Evolutionary conservation across 2,329 filamentous ascomycete species (phyloP), one percentile per base, ranked within the genome.

Genomic region (Aspergillus caelatus): DNA sequence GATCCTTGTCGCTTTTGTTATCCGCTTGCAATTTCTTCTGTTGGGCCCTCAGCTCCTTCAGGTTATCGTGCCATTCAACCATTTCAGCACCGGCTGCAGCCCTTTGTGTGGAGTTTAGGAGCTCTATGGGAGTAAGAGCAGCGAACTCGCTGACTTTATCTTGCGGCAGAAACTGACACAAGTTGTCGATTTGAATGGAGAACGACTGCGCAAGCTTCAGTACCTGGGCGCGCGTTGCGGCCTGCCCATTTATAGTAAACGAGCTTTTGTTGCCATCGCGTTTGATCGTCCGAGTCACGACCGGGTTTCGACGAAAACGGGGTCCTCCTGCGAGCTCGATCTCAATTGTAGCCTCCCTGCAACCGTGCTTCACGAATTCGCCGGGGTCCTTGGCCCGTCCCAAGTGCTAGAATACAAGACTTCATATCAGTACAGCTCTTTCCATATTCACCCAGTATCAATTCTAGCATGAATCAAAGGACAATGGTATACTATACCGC

Each of bases 131-230:
- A 10, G 88, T 91, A 69, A 96, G 86, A 6, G 87, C 90, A 6
- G 95, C 93, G 75, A 99, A 99, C 74, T 97, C 94, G 28, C 93
- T 92, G 1, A 99, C 95, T 69, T 94, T 91, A 75, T 99, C 95
- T 77, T 99, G 95, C 0, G 95, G 95, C 52, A 99, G 81, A 71
- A 99, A 99, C 75, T 99, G 95, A 76, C 95, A 99, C 2, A 99
- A 84, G 70, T 99, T 99, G 81, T 99, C 95, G 67, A 98, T 92
- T 77, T 99, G 95, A 58, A 99, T 98, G 56, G 90, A 90, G 72
- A 96, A 88, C 11, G 84, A 84, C 63, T 83, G 86, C 65, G 90
- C 91, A 56, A 97, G 80, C 11, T 83, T 79, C 70, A 90, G 84
- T 8, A 98, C 84, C 4, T 83, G 83, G 71, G 89, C 90, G 66